phyloP scores from a whole-genome alignment of 768 basidiomycete genomes.

The Tricholoma saponaceum region DNA sequence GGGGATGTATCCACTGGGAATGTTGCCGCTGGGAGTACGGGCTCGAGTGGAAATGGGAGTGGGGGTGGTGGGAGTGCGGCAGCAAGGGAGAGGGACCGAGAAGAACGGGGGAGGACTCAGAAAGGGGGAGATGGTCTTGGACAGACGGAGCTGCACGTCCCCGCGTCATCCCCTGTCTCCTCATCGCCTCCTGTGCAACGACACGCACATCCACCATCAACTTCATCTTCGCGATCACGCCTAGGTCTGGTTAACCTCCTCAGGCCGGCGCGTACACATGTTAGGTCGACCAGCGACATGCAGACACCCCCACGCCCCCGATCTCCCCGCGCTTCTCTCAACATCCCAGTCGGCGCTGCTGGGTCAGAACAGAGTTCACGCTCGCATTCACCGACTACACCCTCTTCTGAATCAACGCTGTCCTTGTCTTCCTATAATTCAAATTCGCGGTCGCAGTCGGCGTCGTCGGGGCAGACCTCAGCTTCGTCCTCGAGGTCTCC shows the following conservation, averaged over 20 bases:
- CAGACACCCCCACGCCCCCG: slow-evolving; percentile 7
- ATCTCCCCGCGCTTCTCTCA: slow-evolving; percentile 7
- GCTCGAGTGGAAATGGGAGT: slow-evolving; percentile 18
- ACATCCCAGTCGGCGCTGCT: neutral
- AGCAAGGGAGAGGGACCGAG: slow-evolving; percentile 12
- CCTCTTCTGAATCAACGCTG: slow-evolving; percentile 1
- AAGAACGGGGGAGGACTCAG: slow-evolving; percentile 9
- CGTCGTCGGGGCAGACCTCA: slow-evolving; percentile 5
- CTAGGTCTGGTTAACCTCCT: slow-evolving; percentile 40
- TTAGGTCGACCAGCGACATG: slow-evolving; percentile 36
- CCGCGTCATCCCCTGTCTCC: slow-evolving; percentile 3
- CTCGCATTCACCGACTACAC: neutral
- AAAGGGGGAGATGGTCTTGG: slow-evolving; percentile 17
- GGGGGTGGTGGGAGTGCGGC: slow-evolving; percentile 23
- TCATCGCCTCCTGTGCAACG: slow-evolving; percentile 16
- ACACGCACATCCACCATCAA: slow-evolving; percentile 8
- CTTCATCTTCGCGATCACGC: slow-evolving; percentile 30
- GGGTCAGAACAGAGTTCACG: neutral
- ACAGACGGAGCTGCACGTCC: slow-evolving; percentile 5
- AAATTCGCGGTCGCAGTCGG: neutral
- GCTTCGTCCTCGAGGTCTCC: slow-evolving; percentile 7
- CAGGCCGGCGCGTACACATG: slow-evolving; percentile 36
- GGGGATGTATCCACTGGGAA: slow-evolving; percentile 40
- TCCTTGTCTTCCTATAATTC: neutral
- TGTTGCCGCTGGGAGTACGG: neutral